Evolutionary conservation across 345 rosid species (phyloP).

Genomic region (Arabidopsis suecica): DNA sequence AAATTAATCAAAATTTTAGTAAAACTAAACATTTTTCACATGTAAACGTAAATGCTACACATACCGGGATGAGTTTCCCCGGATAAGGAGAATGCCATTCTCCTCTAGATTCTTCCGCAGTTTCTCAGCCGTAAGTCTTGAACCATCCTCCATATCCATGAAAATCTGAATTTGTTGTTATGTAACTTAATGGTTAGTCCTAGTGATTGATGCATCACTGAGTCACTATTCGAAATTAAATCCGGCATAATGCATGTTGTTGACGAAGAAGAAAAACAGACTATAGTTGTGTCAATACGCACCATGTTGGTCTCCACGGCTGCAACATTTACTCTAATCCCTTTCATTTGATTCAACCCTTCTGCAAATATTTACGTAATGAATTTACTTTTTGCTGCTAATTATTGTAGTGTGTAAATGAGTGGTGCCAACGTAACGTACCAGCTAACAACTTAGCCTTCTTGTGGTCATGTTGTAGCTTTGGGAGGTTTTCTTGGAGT

Average conservation of each 20-base stretch:
- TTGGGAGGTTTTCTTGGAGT: slow-evolving; percentile 61
- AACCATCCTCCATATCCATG: slow-evolving; percentile 59
- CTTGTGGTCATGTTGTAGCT: slow-evolving; percentile 80
- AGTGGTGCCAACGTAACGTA: slow-evolving; percentile 31
- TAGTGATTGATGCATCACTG: not conserved
- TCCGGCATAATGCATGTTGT: not conserved
- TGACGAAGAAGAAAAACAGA: not conserved
- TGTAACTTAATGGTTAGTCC: not conserved
- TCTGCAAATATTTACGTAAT: slow-evolving; percentile 47
- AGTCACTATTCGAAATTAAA: not conserved
- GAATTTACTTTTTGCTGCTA: not conserved
- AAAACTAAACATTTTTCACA: not conserved
- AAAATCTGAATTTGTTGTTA: slow-evolving; percentile 54
- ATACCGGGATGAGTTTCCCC: slow-evolving; percentile 63
- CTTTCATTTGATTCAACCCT: slow-evolving; percentile 79
- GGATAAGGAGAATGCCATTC: slow-evolving; percentile 70
- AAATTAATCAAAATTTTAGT: no score
- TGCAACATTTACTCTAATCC: slow-evolving; percentile 62
- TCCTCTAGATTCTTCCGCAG: slow-evolving; percentile 69
- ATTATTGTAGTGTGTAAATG: not conserved
- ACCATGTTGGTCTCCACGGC: slow-evolving; percentile 90
- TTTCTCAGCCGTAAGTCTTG: slow-evolving; percentile 54
- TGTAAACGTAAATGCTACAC: not conserved
- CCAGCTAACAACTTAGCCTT: slow-evolving; percentile 84
- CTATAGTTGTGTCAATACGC: slow-evolving; percentile 25